Conservation (phyloP, 257 asterid genomes). For the Lycium barbarum region DNA sequence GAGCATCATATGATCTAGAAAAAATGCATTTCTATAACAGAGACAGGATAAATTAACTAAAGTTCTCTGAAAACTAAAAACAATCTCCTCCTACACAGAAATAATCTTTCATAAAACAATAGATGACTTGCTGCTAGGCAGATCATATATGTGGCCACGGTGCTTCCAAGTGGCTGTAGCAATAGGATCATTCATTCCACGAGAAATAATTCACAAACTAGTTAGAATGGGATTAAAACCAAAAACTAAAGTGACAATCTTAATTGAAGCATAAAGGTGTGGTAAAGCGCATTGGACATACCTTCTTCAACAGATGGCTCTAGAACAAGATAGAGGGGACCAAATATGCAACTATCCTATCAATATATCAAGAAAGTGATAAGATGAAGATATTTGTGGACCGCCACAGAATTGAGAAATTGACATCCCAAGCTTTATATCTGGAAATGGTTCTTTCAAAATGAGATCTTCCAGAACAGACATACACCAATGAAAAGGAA, state of each 20-base stretch:
- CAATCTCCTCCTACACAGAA: not conserved
- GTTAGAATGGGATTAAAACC: not conserved
- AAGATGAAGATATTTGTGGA: constrained; percentile 17
- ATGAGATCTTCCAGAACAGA: constrained; percentile 28
- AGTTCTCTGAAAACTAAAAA: constrained; percentile 12
- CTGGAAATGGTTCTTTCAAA: not conserved
- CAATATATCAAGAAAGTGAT: constrained; percentile 12
- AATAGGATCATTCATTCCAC: constrained; percentile 20
- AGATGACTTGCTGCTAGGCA: not conserved
- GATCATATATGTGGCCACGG: constrained; percentile 30
- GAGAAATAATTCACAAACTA: constrained; percentile 4
- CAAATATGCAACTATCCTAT: not conserved
- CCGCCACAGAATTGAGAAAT: constrained; percentile 30
- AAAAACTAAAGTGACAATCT: not conserved
- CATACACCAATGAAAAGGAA: not conserved
- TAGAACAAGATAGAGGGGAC: not conserved
- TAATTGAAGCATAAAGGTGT: not conserved
- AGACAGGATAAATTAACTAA: constrained; percentile 19
- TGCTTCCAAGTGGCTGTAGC: constrained; percentile 31
- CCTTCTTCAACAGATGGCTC: constrained; percentile 27
- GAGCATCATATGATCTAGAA: constrained; percentile 21
- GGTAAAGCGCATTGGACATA: not conserved
- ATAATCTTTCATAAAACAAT: not conserved
- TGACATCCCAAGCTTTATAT: constrained; percentile 13
- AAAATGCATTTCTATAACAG: constrained; percentile 8